Conservation (phyloP, 176 grass and related monocot species). For the Hsuehochloa calcarea region DNA sequence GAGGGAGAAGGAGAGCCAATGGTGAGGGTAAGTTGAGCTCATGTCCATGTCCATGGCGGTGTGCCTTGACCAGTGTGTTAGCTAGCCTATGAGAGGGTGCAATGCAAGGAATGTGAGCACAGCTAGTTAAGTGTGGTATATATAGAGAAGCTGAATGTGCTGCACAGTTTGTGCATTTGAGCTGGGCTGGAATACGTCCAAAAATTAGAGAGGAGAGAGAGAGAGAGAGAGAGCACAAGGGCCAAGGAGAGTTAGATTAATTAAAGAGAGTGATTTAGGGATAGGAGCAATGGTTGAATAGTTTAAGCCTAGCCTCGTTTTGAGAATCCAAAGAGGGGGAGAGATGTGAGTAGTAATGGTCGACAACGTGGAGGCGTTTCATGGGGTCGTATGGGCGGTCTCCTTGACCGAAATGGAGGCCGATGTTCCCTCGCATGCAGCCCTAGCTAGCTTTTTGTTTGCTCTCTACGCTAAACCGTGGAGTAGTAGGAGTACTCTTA, state of each 20-base stretch:
- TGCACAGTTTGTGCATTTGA: conserved; percentile 2
- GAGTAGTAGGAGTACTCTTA: not conserved
- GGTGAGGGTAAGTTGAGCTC: conserved; percentile 53
- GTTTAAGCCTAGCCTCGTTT: conserved; percentile 37
- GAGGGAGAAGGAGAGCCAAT: conserved; percentile 96
- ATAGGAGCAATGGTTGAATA: conserved; percentile 43
- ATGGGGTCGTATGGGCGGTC: conserved; percentile 55
- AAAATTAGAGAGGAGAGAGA: conserved; percentile 11
- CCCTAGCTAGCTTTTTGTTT: conserved; percentile 50
- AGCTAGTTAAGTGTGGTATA: conserved; percentile 26
- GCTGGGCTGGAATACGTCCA: conserved; percentile 37
- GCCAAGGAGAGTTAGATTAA: conserved; percentile 53
- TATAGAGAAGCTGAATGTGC: conserved; percentile 43
- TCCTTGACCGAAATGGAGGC: conserved; percentile 57
- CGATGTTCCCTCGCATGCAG: conserved; percentile 47
- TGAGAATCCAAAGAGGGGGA: conserved; percentile 34
- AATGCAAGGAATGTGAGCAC: conserved; percentile 30
- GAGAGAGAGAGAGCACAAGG: conserved; percentile 37
- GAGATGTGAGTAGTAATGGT: conserved; percentile 26
- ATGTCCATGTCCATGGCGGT: conserved; percentile 57
- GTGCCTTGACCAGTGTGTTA: conserved; percentile 1
- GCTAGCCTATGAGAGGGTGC: conserved; percentile 7
- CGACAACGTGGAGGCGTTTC: conserved; percentile 64
- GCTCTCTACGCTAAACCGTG: conserved; percentile 42
- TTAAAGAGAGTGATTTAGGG: conserved; percentile 47